phyloP scores from a whole-genome alignment of 768 basidiomycete genomes.

The Tylopilus vinaceipallidus region DNA sequence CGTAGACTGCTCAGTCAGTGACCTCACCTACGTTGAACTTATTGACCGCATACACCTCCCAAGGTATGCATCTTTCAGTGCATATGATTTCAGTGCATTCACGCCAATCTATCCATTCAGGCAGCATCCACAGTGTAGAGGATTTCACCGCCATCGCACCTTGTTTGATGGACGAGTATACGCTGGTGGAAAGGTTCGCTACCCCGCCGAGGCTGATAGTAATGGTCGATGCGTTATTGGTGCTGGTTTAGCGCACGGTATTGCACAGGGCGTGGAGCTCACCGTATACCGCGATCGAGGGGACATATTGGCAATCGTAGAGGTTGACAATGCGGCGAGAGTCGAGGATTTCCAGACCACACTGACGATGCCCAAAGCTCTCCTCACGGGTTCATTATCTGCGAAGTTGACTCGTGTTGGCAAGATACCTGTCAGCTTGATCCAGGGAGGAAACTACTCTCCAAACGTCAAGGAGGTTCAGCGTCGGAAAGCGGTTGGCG shows the following conservation, averaged over 20 bases:
- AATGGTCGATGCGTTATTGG: conserved; percentile 16
- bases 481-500: no score
- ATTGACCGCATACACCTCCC: conserved; percentile 13
- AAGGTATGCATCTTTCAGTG: neutral
- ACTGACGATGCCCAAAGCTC: neutral
- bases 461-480: no score
- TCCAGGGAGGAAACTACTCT: no score
- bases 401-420: neutral
- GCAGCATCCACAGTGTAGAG: conserved; percentile 33
- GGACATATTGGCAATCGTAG: conserved; percentile 6
- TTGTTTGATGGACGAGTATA: conserved; percentile 21
- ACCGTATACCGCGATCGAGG: conserved; percentile 17
- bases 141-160: conserved; percentile 16
- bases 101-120: no score
- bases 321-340: conserved; percentile 1
- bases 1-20: conserved; percentile 27
- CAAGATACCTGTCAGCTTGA: neutral
- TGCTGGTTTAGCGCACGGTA: conserved; percentile 27
- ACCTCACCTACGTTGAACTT: conserved; percentile 24
- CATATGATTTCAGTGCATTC: no score
- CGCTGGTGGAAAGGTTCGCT: conserved; percentile 4
- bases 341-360: conserved; percentile 15
- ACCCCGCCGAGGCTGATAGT: neutral
- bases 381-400: neutral
- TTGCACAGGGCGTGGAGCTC: conserved; percentile 14